These are phyloP conservation scores for Dryas alaskensis DNA, from an alignment of 306 rosid species.

Conservation along the genomic window DNA sequence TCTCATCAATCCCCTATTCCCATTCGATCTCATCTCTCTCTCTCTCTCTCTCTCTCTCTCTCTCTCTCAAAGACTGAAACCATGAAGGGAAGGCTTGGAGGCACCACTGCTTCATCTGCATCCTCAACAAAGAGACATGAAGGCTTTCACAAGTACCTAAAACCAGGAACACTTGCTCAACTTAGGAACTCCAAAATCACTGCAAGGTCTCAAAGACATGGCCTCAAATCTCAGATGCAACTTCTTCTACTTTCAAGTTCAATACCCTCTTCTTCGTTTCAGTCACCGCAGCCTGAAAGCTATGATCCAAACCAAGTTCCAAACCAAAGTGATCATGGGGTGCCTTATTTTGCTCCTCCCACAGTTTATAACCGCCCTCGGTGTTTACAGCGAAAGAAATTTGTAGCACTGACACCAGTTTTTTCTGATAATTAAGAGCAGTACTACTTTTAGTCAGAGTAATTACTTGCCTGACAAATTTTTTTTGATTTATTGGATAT, in stretches of 20 bases:
- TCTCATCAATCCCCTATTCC: background rate
- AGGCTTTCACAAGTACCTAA: constrained; percentile 26
- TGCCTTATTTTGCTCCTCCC: constrained; percentile 26
- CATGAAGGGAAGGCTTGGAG: constrained; percentile 12
- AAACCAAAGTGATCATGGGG: constrained; percentile 1
- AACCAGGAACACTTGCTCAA: constrained; percentile 21
- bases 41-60: background rate
- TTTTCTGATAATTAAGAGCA: constrained; percentile 10
- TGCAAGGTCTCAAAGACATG: background rate
- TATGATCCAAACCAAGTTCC: background rate
- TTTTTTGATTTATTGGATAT: background rate
- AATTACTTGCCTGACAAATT: background rate
- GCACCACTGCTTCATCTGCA: background rate
- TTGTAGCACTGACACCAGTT: constrained; percentile 29
- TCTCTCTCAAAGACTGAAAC: background rate
- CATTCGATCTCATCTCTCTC: background rate
- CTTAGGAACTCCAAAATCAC: constrained; percentile 21
- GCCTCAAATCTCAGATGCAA: background rate
- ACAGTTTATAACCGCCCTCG: constrained; percentile 12
- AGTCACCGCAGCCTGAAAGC: background rate
- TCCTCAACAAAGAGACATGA: background rate
- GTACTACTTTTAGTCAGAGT: background rate
- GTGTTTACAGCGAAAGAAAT: constrained; percentile 31
- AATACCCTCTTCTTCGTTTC: background rate
- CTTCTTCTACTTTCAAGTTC: background rate